Evolutionary conservation across 768 basidiomycete genomes (phyloP), one percentile per base, ranked within the genome.

Genomic region (Trametes cinnabarina): DNA sequence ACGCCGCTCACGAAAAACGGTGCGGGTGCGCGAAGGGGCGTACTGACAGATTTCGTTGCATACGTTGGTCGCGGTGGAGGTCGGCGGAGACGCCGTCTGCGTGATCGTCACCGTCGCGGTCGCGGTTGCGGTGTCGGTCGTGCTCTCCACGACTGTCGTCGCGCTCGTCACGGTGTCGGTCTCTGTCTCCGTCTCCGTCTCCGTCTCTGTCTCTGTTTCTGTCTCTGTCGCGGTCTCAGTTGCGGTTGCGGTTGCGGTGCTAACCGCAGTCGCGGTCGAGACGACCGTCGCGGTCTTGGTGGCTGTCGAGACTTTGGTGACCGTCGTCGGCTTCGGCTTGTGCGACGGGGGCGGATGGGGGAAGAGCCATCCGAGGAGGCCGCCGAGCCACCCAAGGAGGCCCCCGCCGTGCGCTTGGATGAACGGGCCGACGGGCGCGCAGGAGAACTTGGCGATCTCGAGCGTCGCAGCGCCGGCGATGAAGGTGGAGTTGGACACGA

Each of bases 31-130:
- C 7, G 47, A 22, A 47, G 4, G 46, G 25, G 23, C 5, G 32
- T 37, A 53, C 62, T 41, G 25, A 63, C 66, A 66, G 40, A 68
- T 55, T 11, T 51, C 56, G 40, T 35, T 50, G 57, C 66, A 66
- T 12, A 65, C 61, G 47, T 55, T 41, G 25, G 28, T 41, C 15
- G 34, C 34, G 4, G 54, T 47, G 34, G 54, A 47, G 17, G 22
- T 63, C 62, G 12, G 52, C 22, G 34, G 20, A 41, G 32, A 17
- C 37, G 20, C 23, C 1, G 44, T 51, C 20, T 25, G n/a, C 25
- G 25, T 20, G 44, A 19, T n/a, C 12, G 57, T 46, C 23, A 34
- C 28, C 2, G 49, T 34, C 19, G 26, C 30, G 3, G 50, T 37
- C 25, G 23, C 49, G 34, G 40, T 40, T 30, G 32, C 34, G 25